Base-by-base conservation (phyloP, 345 rosid species). In the Anacardium occidentale region DNA sequence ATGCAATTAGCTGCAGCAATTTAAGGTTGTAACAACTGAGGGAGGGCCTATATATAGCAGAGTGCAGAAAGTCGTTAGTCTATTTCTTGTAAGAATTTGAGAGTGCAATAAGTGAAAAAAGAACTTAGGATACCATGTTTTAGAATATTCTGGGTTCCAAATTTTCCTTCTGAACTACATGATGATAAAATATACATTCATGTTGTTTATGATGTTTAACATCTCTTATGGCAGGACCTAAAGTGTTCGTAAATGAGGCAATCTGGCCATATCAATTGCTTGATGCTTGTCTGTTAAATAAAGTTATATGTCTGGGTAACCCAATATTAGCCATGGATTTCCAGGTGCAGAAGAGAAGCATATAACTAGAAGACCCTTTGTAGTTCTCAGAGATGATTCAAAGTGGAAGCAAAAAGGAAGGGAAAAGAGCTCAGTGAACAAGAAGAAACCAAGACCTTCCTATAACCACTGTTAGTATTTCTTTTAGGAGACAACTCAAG, bases 381-480 rank as follows among this genome's bases (percentile, higher is more conserved):
- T 90, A 47, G 80, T 87, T 75, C 68, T 91, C 67, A 96, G 92
- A 82, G 88, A 55, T n/a, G 82, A 81, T 79, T 77, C 82, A 70
- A 68, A 59, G 47, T 64, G 73, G 9, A 73, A 68, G 83, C 81
- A 14, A 60, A 75, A 52, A 47, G 45, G 65, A 70, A 80, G 76
- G 32, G 32, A 4, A 44, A 75, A 56, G 25, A 70, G 64, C 54
- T 74, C 67, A 52, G 42, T 22, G 18, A 75, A 47, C 70, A 80
- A 84, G 74, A 82, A 82, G 83, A 82, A 71, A 80, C 76, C 66
- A 57, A 82, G 74, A 67, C 76, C 79, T 34, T 65, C 66, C 17
- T 91, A 88, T 65, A 90, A 94, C 79, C 97, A 94, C 81, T 94
- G 98, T 90, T 74, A 87, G 96, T 77, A 44, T 67, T 62, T 53